Evolutionary conservation across 306 rosid species (phyloP), one percentile per base, ranked within the genome.

Genomic region (Cucumis melo): DNA sequence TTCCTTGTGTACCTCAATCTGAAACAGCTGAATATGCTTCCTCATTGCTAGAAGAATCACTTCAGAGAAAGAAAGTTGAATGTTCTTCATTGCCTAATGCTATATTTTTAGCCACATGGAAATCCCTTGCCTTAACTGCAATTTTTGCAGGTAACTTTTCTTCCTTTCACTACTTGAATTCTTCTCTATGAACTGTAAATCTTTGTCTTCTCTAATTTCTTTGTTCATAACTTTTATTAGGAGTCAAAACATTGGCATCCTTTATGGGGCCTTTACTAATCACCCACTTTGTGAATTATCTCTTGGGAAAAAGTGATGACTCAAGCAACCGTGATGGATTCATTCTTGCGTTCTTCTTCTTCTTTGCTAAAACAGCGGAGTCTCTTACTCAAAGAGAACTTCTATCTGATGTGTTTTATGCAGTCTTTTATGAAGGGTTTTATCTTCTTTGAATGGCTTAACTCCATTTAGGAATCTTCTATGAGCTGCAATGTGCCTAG

Each of bases 401-500:
- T 88, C 97, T 77, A 55, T 91, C 59, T 80, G 91, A 73, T 81
- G 84, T 54, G 73, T 84, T 32, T 80, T 84, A 74, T 75, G 56
- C 8, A 91, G 83, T 80, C 67, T 84, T 54, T 73, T 23, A 41
- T 56, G 62, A 42, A 38, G 72, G 77, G 87, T 68, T 39, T 82
- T 82, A 59, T 85, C 86, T 80, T 79, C 73, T 56, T 84, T 87
- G 71, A 85, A 55, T 36, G 90, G 87, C 54, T 56, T 81, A 53
- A 90, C 90, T 75, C 88, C 94, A 71, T 84, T 82, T 27, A 93
- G 24, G 41, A 96, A 85, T 78, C 84, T 90, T 75, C 85, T 85
- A 76, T 93, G 94, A 38, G 98, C 97, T 77, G 87, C 82, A 91
- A 90, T 91, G 84, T 93, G 97, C 62, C 84, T 83, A 44, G 88